phyloP scores from a whole-genome alignment of 2,329 filamentous ascomycete species.

The Proliferodiscus dingleyae region DNA sequence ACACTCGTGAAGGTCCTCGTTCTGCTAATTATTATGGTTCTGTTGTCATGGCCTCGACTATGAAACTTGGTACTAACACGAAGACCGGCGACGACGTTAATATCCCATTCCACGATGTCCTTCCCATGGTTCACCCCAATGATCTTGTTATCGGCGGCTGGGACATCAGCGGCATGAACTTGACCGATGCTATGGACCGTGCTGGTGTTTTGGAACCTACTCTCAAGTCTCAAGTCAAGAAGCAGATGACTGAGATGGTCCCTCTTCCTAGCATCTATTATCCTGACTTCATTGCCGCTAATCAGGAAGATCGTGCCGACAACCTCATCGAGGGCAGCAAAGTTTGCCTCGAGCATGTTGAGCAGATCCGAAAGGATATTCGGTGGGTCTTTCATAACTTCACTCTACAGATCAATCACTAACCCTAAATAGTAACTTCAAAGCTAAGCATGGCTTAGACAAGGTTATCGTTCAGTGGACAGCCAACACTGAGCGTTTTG shows the following conservation, averaged over 20 bases:
- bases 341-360: conserved; percentile 81
- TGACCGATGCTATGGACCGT: conserved; percentile 91
- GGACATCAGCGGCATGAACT: conserved; percentile 91
- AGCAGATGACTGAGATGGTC: conserved; percentile 86
- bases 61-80: conserved; percentile 88
- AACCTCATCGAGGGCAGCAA: conserved; percentile 81
- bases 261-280: conserved; percentile 97
- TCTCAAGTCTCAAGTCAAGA: conserved; percentile 81
- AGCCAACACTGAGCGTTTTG: conserved; percentile 96
- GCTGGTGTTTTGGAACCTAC: conserved; percentile 93
- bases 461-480: conserved; percentile 98
- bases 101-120: conserved; percentile 87
- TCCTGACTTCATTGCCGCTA: conserved; percentile 97
- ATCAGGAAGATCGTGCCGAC: conserved; percentile 94
- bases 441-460: conserved; percentile 76
- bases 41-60: conserved; percentile 91
- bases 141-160: conserved; percentile 93
- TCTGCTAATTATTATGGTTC: conserved; percentile 97
- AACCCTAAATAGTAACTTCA: conserved; percentile 67
- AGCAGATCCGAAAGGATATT: conserved; percentile 90
- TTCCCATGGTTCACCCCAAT: conserved; percentile 97
- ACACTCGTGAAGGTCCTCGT: conserved; percentile 83
- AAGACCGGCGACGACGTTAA: conserved; percentile 86
- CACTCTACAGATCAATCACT: conserved; percentile 6
- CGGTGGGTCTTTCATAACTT: conserved; percentile 45